phyloP scores from a whole-genome alignment of 306 rosid genomes.

The Elaeagnus macrophylla region DNA sequence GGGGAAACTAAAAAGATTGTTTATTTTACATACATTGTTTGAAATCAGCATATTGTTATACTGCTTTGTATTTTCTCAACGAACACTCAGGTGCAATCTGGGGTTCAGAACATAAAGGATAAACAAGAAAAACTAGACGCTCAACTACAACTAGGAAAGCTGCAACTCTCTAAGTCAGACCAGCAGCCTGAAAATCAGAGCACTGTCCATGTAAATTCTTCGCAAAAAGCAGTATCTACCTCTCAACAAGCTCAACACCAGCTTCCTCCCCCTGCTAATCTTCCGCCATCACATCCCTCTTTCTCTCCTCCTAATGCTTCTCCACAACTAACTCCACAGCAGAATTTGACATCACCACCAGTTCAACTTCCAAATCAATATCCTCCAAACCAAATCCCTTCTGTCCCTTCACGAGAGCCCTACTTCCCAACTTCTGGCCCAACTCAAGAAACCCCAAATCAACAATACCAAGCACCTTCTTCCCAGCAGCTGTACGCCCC shows the following conservation, averaged over 20 bases:
- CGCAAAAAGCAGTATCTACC: slow-evolving; percentile 42
- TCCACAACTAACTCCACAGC: slow-evolving; percentile 46
- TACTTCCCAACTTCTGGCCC: slow-evolving; percentile 53
- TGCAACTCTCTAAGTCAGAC: slow-evolving; percentile 43
- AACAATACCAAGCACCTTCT: slow-evolving; percentile 57
- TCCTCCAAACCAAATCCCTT: slow-evolving; percentile 51
- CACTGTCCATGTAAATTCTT: slow-evolving; percentile 26
- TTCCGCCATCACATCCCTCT: slow-evolving; percentile 39
- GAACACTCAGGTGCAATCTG: slow-evolving; percentile 63
- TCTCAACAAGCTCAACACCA: slow-evolving; percentile 55
- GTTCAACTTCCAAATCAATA: slow-evolving; percentile 52
- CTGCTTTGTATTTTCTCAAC: background rate
- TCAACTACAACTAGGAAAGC: slow-evolving; percentile 54
- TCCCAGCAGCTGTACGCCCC: no score
- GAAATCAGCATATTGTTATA: no score
- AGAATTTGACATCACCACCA: slow-evolving; percentile 31
- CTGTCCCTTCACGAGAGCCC: slow-evolving; percentile 53
- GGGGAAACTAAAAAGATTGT: no score
- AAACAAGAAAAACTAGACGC: slow-evolving; percentile 55
- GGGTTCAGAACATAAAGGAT: slow-evolving; percentile 62
- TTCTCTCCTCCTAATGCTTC: slow-evolving; percentile 59
- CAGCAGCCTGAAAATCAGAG: slow-evolving; percentile 34
- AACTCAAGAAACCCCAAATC: slow-evolving; percentile 52
- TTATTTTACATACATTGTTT: no score
- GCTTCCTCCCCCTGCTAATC: slow-evolving; percentile 35